These are phyloP conservation scores for Boletus sp. DNA, from an alignment of 768 basidiomycete genomes.

Conservation along the genomic window DNA sequence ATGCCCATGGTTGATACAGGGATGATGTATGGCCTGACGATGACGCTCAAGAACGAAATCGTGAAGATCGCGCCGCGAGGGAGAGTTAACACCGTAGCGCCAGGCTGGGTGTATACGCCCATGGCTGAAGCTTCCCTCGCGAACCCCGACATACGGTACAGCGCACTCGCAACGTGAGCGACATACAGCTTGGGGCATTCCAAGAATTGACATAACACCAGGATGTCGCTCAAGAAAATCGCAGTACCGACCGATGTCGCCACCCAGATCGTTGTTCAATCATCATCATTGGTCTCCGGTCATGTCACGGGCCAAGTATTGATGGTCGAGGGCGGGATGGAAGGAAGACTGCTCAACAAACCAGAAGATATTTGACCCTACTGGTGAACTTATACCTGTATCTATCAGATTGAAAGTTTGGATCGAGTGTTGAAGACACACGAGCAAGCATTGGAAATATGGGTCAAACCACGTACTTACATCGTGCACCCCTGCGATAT, in stretches of 20 bases:
- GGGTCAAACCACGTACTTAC: too few species aligned
- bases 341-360: slow-evolving; percentile 52
- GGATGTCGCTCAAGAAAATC: slow-evolving; percentile 69
- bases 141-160: slow-evolving; percentile 52
- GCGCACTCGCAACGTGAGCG: slow-evolving; percentile 63
- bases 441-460: too few species aligned
- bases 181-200: neutral
- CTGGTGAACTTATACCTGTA: too few species aligned
- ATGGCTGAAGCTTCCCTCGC: slow-evolving; percentile 60
- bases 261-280: slow-evolving; percentile 55
- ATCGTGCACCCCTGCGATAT: too few species aligned
- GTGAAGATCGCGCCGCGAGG: slow-evolving; percentile 67
- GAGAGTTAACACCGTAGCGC: slow-evolving; percentile 63
- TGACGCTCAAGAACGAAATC: slow-evolving; percentile 74
- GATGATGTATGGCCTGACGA: slow-evolving; percentile 67
- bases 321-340: slow-evolving; percentile 75
- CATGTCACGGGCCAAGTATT: slow-evolving; percentile 67
- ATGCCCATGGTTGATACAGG: slow-evolving; percentile 33
- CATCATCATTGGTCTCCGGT: slow-evolving; percentile 59
- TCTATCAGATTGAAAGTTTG: too few species aligned
- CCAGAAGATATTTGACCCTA: slow-evolving; percentile 31
- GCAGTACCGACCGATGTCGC: slow-evolving; percentile 62
- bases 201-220: slow-evolving; percentile 20
- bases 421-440: too few species aligned
- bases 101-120: slow-evolving; percentile 65